Conservation (phyloP, 257 asterid species). For the Nicotiana knightiana region DNA sequence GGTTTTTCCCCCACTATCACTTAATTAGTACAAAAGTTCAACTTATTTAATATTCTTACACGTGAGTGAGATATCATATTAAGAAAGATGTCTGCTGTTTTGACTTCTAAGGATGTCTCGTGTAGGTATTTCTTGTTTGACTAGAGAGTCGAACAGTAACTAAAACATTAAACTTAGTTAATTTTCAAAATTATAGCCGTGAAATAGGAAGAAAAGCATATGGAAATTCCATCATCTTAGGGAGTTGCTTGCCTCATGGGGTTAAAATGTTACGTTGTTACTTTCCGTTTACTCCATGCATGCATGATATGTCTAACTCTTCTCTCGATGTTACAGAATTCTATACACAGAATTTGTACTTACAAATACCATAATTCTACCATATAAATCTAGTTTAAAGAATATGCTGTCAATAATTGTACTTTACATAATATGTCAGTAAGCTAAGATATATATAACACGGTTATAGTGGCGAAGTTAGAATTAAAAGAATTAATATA, state of each 20-base stretch:
- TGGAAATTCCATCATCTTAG: not conserved
- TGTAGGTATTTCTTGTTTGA: not conserved
- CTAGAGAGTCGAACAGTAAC: not conserved
- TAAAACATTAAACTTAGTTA: not conserved
- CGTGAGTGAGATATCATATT: not conserved
- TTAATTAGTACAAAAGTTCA: not conserved
- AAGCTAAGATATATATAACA: not conserved
- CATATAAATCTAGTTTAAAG: not conserved
- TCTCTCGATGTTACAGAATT: not conserved
- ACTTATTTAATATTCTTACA: not conserved
- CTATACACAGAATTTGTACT: not conserved
- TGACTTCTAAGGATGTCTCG: not conserved
- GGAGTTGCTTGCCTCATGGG: constrained; percentile 1
- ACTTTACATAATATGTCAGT: not conserved
- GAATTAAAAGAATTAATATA: too few species aligned
- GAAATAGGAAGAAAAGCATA: not conserved
- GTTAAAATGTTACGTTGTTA: not conserved
- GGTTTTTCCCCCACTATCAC: too few species aligned
- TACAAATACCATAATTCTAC: not conserved
- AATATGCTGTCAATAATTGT: not conserved
- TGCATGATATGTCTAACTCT: not conserved
- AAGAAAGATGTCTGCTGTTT: not conserved
- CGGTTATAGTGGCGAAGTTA: not conserved
- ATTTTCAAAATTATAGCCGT: not conserved
- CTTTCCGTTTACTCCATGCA: constrained; percentile 9